These are phyloP conservation scores for Fragosphaeria purpurea DNA, from an alignment of 2,329 filamentous ascomycete species.

Conservation along the genomic window DNA sequence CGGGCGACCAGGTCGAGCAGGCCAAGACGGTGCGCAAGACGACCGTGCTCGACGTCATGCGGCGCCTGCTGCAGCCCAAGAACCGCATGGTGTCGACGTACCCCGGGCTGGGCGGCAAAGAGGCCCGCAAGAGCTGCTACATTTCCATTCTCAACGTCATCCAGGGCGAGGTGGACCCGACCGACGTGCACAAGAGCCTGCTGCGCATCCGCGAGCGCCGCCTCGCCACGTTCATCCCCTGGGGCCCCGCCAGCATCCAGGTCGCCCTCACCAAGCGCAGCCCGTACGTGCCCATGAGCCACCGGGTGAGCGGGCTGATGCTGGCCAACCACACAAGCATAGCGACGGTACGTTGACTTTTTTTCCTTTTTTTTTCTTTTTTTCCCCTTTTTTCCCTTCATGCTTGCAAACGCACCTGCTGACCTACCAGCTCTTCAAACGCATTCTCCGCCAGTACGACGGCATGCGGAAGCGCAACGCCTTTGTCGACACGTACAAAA, in stretches of 20 bases:
- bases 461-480: slow-evolving; percentile 92
- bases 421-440: slow-evolving; percentile 63
- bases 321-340: slow-evolving; percentile 97
- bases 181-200: slow-evolving; percentile 95
- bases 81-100: slow-evolving; percentile 98
- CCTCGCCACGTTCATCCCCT: slow-evolving; percentile 93
- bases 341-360: slow-evolving; percentile 51
- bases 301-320: slow-evolving; percentile 94
- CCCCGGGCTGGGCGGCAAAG: slow-evolving; percentile 42
- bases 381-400: not conserved
- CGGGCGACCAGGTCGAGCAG: slow-evolving; percentile 89
- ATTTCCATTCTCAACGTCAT: slow-evolving; percentile 99
- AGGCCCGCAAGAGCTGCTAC: slow-evolving; percentile 85
- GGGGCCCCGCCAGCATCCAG: slow-evolving; percentile 96
- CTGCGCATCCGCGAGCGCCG: slow-evolving; percentile 90
- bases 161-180: slow-evolving; percentile 95
- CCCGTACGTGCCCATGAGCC: slow-evolving; percentile 87
- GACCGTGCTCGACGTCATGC: slow-evolving; percentile 95
- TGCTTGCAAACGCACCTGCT: not conserved
- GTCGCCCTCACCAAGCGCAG: slow-evolving; percentile 94
- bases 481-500: slow-evolving; percentile 93
- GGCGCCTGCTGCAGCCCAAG: slow-evolving; percentile 88
- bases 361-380: not conserved
- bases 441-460: slow-evolving; percentile 87
- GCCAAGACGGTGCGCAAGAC: slow-evolving; percentile 98